A percentile compares a stretch with the other conserved stretches of the same genome.
Conservation (phyloP, 352 stramenopile species). For the Plasmopara viticola region DNA sequence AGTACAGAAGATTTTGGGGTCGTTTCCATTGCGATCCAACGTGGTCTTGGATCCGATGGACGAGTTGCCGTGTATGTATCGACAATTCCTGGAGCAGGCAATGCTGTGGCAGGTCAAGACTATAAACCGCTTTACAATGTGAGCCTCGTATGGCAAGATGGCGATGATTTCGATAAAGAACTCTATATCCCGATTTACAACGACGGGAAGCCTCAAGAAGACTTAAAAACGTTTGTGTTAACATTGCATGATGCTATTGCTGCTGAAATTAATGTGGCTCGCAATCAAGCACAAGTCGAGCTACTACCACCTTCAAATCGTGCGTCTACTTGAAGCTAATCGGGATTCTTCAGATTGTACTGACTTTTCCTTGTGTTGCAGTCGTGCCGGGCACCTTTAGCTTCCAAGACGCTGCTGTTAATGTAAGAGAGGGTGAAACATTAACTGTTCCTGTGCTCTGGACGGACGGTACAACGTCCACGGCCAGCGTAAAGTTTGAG, state of each 20-base stretch:
- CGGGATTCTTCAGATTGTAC: background rate
- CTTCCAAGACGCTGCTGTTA: constrained; percentile 34
- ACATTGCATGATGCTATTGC: constrained; percentile 52
- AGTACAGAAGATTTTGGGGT: constrained; percentile 64
- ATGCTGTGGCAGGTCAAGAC: constrained; percentile 44
- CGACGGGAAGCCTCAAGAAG: constrained; percentile 46
- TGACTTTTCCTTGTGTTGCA: constrained; percentile 13
- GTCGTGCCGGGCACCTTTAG: constrained; percentile 47
- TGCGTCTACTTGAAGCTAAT: constrained; percentile 14
- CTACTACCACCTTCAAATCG: constrained; percentile 48
- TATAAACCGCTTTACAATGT: constrained; percentile 56
- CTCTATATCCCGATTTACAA: constrained; percentile 63
- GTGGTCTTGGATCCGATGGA: constrained; percentile 53
- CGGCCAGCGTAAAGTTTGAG: constrained; percentile 36
- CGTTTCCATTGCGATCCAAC: constrained; percentile 54
- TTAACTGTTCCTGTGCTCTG: constrained; percentile 54
- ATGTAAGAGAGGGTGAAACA: constrained; percentile 25
- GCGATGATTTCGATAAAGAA: constrained; percentile 58
- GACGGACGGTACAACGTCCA: constrained; percentile 45
- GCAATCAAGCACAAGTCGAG: constrained; percentile 37
- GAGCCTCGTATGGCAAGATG: constrained; percentile 73
- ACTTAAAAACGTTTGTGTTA: constrained; percentile 43
- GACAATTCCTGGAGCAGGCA: constrained; percentile 31
- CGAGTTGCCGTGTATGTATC: constrained; percentile 62
- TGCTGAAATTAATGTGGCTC: constrained; percentile 45